A percentile compares a stretch with the other conserved stretches of the same genome.
These are phyloP conservation scores for Yarrowia yakushimensis DNA, from an alignment of 805 yeast species.

Conservation along the genomic window DNA sequence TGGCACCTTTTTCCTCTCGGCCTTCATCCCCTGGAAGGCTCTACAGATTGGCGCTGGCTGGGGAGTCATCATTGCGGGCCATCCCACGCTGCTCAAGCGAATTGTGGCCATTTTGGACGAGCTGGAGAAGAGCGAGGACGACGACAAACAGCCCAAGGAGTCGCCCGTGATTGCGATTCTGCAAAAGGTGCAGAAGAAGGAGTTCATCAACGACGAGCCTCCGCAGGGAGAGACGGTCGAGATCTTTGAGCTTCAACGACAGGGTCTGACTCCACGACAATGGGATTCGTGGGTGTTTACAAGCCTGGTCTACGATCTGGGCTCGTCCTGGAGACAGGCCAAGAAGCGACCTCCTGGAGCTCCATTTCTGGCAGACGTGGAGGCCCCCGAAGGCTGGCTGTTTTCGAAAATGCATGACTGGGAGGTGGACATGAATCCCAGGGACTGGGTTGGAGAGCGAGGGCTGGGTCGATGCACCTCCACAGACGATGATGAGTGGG, in stretches of 20 bases:
- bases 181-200: slow-evolving; percentile 2
- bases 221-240: slow-evolving; percentile 47
- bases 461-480: slow-evolving; percentile 33
- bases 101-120: slow-evolving; percentile 10
- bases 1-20: slow-evolving; percentile 5
- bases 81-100: slow-evolving; percentile 9
- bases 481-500: slow-evolving; percentile 38
- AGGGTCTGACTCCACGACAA: slow-evolving; percentile 53
- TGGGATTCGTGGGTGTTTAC: slow-evolving; percentile 66
- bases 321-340: slow-evolving; percentile 46
- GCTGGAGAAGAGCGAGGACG: not conserved
- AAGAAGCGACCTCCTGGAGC: slow-evolving; percentile 67
- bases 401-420: slow-evolving; percentile 60
- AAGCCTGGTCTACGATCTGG: slow-evolving; percentile 50
- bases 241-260: slow-evolving; percentile 69
- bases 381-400: slow-evolving; percentile 72
- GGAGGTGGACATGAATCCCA: slow-evolving; percentile 57
- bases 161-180: not conserved
- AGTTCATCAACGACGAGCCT: slow-evolving; percentile 23
- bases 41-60: slow-evolving; percentile 22
- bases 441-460: slow-evolving; percentile 51
- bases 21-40: slow-evolving; percentile 18
- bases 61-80: slow-evolving; percentile 18
- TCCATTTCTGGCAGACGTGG: slow-evolving; percentile 49
- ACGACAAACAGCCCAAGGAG: slow-evolving; percentile 10